Evolutionary conservation across 768 basidiomycete genomes (phyloP), one percentile per base, ranked within the genome.

Genomic region (Rhizopogon sp.): DNA sequence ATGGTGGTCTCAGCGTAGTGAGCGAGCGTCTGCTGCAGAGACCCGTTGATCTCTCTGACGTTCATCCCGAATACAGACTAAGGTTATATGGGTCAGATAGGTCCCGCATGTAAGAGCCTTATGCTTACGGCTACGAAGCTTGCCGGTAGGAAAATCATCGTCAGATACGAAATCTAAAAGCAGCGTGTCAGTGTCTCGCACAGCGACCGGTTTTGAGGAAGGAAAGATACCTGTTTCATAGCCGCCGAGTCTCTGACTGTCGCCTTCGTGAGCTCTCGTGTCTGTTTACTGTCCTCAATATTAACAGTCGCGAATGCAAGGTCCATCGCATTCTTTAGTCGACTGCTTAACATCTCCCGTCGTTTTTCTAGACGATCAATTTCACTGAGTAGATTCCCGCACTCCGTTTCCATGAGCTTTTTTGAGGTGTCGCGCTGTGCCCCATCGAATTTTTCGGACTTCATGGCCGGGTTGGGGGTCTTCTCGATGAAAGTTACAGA

Each of bases 21-120:
- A 3, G 39, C 40, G 1, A 82, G 60, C 0, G 74, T 74, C 46
- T 62, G n/a, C n/a, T n/a, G n/a, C n/a, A 55, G 31, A 22, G 43
- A 16, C 8, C 63, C 62, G 64, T 56, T 74, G 53, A 83, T 69
- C 58, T 77, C 77, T 10, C 29, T 16, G 41, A 83, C 64, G 56
- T 84, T 84, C 82, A 84, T 84, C 5, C 82, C 78, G 51, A 82
- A 84, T 5, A 77, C 68, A 16, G 71, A 67, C 82, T 83, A 55
- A 8, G 13, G 7, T 6, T 1, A 16, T 35, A 14, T 14, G 20
- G 2, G 17, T 43, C 42, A 40, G 39, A 14, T 3, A 7, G 4
- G 29, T 29, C 28, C 6, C 8, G 14, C 9, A 37, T 52, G 16
- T 25, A 39, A 31, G 22, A 14, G 3, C 6, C 16, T 3, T 3